Evolutionary conservation across 306 rosid genomes (phyloP).

Genomic region (Leucaena leucocephala): DNA sequence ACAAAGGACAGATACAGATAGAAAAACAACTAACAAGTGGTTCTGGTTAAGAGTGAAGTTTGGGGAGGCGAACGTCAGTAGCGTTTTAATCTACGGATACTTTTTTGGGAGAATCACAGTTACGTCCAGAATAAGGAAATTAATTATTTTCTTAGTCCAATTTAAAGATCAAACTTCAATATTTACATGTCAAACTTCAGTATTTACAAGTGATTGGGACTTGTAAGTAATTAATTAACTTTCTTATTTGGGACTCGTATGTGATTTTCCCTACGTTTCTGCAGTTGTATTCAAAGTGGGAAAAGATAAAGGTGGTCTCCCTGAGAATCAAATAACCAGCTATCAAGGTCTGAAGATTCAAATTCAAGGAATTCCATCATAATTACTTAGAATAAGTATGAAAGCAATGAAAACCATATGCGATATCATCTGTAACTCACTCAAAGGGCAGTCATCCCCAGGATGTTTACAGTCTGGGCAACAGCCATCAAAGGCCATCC

Average conservation of each 20-base stretch:
- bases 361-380: conserved; percentile 6
- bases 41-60: not conserved
- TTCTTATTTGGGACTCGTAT: not conserved
- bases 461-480: conserved; percentile 94
- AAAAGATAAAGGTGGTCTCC: not conserved
- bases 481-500: conserved; percentile 97
- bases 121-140: not conserved
- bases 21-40: not conserved
- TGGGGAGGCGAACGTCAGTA: not conserved
- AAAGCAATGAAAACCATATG: not conserved
- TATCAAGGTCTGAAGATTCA: conserved; percentile 7
- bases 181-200: no score
- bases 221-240: not conserved
- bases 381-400: not conserved
- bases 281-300: not conserved
- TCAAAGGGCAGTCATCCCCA: conserved; percentile 88
- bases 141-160: not conserved
- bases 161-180: no score
- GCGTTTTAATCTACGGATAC: not conserved
- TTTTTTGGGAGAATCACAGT: not conserved
- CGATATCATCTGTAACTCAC: conserved; percentile 50
- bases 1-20: not conserved
- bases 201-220: not conserved
- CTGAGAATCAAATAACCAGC: not conserved
- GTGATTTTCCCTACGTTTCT: not conserved